These are phyloP conservation scores for Rhizomucor pusillus DNA, from an alignment of 371 early-diverging fungal genomes.

Conservation along the genomic window DNA sequence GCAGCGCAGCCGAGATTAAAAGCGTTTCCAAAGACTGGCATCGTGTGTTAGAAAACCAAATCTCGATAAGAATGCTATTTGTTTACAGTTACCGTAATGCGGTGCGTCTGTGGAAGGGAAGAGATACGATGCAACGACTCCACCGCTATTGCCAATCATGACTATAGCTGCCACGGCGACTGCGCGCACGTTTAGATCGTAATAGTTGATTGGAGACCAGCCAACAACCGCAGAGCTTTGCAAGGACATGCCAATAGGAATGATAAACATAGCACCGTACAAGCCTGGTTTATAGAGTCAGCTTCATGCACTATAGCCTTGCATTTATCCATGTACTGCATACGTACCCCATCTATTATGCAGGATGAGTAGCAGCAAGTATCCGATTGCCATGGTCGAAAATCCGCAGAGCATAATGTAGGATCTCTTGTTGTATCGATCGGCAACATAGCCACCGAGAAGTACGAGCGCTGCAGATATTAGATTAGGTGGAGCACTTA, in stretches of 20 bases:
- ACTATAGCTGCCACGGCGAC: conserved; percentile 38
- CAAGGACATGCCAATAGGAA: conserved; percentile 14
- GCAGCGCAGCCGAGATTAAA: conserved; percentile 16
- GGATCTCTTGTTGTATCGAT: conserved; percentile 16
- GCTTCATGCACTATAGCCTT: too few relatives aligned
- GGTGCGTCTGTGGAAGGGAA: conserved; percentile 30
- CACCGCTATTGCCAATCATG: conserved; percentile 37
- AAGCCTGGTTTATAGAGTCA: conserved; percentile 15
- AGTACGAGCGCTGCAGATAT: conserved; percentile 14
- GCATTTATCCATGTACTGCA: too few relatives aligned
- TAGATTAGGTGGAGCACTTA: conserved; percentile 39
- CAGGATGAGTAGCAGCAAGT: conserved; percentile 11
- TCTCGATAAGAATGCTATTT: not conserved
- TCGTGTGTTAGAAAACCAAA: not conserved
- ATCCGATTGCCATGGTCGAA: conserved; percentile 15
- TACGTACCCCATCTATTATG: conserved; percentile 14
- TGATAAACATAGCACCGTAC: conserved; percentile 17
- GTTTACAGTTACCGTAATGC: conserved; percentile 11
- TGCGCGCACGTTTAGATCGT: conserved; percentile 26
- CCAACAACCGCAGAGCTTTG: conserved; percentile 33
- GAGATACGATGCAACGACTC: conserved; percentile 34
- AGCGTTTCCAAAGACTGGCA: conserved; percentile 18
- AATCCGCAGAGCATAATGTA: conserved; percentile 15
- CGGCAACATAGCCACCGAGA: conserved; percentile 14
- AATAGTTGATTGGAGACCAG: conserved; percentile 35